These are phyloP conservation scores for Cylindrotheca closterium DNA, from an alignment of 108 stramenopile genomes.

Conservation along the genomic window DNA sequence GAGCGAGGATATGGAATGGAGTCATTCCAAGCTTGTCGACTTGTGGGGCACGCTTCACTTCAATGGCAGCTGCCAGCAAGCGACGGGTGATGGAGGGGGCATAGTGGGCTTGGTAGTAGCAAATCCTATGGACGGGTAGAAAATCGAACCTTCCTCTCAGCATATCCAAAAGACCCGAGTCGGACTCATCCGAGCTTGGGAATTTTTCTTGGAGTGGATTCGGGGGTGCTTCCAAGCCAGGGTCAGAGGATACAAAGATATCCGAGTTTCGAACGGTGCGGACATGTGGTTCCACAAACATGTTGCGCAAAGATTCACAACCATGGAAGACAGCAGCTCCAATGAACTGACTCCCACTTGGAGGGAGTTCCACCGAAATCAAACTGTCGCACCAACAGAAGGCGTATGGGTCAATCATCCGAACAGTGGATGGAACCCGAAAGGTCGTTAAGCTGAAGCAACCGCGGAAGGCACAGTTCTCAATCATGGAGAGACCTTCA, in stretches of 20 bases:
- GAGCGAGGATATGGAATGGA: neutral
- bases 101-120: neutral
- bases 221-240: neutral
- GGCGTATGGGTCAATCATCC: neutral
- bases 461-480: neutral
- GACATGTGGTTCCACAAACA: neutral
- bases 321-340: neutral
- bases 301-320: neutral
- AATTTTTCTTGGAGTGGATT: neutral
- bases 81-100: neutral
- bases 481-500: neutral
- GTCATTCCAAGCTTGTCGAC: neutral
- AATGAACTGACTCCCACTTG: neutral
- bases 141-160: neutral
- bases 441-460: neutral
- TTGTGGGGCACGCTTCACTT: neutral
- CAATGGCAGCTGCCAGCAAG: neutral
- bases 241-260: neutral
- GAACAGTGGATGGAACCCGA: neutral
- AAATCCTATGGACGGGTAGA: neutral
- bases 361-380: neutral
- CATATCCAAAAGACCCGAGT: neutral
- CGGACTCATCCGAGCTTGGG: neutral
- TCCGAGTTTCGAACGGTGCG: neutral
- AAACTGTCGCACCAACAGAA: neutral